Conservation (phyloP, 148 eudicot genomes). For the Diospyros kaki region DNA sequence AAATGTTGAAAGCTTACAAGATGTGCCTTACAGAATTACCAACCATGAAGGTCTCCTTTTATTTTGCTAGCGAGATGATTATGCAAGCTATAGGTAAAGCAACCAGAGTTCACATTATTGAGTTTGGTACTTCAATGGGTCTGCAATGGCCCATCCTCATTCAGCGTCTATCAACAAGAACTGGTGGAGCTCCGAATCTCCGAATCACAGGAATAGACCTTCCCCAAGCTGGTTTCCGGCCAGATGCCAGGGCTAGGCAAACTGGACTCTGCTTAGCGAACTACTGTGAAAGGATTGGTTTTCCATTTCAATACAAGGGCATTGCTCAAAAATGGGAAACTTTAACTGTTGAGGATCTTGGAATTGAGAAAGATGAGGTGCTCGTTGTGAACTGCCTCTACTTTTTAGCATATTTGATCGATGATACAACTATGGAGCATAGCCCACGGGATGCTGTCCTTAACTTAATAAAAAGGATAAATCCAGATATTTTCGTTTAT, state of each 20-base stretch:
- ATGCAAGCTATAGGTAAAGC: not conserved
- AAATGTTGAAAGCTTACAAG: not conserved
- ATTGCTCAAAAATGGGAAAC: not conserved
- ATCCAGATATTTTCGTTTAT: conserved; percentile 25
- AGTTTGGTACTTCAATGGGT: not conserved
- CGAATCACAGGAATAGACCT: not conserved
- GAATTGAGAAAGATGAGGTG: not conserved
- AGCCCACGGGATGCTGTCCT: not conserved
- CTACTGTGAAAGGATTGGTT: not conserved
- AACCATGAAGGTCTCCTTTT: not conserved
- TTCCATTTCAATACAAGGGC: not conserved
- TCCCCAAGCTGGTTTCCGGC: not conserved
- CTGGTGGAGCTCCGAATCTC: not conserved
- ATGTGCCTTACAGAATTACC: not conserved
- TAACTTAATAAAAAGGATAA: conserved; percentile 10
- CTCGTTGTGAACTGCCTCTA: not conserved
- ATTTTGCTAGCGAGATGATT: not conserved
- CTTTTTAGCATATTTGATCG: not conserved
- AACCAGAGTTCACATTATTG: not conserved
- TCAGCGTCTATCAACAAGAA: not conserved
- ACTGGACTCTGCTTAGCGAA: not conserved
- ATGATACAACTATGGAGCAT: not conserved
- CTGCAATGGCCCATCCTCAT: not conserved
- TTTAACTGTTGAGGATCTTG: not conserved
- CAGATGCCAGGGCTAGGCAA: not conserved